These are phyloP conservation scores for Trichoderma semiorbis DNA, from an alignment of 2,329 filamentous ascomycete species.

Conservation along the genomic window DNA sequence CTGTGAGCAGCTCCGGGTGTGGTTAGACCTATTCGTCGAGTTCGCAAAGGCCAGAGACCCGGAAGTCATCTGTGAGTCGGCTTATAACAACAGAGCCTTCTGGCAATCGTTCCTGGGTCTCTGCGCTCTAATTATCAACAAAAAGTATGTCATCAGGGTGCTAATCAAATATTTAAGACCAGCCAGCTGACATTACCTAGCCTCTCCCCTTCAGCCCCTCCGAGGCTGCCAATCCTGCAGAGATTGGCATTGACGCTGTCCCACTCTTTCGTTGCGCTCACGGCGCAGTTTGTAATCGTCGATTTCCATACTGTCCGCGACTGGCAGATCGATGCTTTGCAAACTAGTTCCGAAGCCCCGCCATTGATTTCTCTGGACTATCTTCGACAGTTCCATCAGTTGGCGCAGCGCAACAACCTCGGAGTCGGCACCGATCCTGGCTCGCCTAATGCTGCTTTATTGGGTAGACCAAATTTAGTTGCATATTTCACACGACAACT, in stretches of 20 bases:
- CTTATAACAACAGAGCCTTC: slow-evolving; percentile 43
- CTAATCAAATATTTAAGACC: no score
- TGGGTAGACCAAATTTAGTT: slow-evolving; percentile 23
- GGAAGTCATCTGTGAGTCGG: slow-evolving; percentile 40
- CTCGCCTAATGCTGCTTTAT: slow-evolving; percentile 10
- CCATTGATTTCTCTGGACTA: slow-evolving; percentile 36
- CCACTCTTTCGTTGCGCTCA: slow-evolving; percentile 44
- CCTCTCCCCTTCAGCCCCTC: slow-evolving; percentile 25
- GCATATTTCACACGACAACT: slow-evolving; percentile 44
- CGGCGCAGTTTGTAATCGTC: slow-evolving; percentile 50
- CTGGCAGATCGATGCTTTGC: slow-evolving; percentile 1
- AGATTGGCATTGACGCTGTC: slow-evolving; percentile 36
- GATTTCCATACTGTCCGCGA: slow-evolving; percentile 36
- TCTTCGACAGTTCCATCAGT: slow-evolving; percentile 41
- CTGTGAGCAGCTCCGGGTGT: slow-evolving; percentile 44
- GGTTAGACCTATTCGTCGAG: slow-evolving; percentile 48
- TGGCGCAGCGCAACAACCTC: slow-evolving; percentile 24
- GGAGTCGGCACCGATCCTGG: slow-evolving; percentile 20
- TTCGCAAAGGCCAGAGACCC: slow-evolving; percentile 37
- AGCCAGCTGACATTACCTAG: slow-evolving; percentile 21
- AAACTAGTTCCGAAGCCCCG: slow-evolving; percentile 21
- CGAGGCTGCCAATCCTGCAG: slow-evolving; percentile 28
- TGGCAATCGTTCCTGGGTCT: slow-evolving; percentile 53
- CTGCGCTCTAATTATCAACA: slow-evolving; percentile 33
- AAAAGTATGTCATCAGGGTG: slow-evolving; percentile 39